Evolutionary conservation across 2,329 filamentous ascomycete species (phyloP).

Genomic region (Colletotrichum sp.): DNA sequence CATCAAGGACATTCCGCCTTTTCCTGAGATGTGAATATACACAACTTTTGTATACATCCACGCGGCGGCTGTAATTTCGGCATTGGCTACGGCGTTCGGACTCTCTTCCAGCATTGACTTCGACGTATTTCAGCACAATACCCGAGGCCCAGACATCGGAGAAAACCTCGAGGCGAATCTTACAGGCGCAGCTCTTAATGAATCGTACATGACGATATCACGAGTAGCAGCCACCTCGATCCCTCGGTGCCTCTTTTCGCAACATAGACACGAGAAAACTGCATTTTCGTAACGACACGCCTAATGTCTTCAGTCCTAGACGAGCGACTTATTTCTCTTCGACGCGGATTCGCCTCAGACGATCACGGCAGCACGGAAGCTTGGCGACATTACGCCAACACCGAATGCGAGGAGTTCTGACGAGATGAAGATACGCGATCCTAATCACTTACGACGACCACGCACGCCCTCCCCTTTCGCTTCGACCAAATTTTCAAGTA

Average conservation of each 20-base stretch:
- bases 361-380: conserved; percentile 1
- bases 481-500: conserved; percentile 38
- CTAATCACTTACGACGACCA: conserved; percentile 30
- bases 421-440: conserved; percentile 26
- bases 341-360: conserved; percentile 23
- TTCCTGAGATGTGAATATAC: conserved; percentile 27
- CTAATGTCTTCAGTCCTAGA: conserved; percentile 36
- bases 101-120: conserved; percentile 18
- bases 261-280: conserved; percentile 33
- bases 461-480: conserved; percentile 35
- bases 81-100: conserved; percentile 45
- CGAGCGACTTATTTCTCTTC: conserved; percentile 31
- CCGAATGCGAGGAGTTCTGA: neutral
- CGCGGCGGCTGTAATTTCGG: conserved; percentile 25
- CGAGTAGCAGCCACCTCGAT: conserved; percentile 7
- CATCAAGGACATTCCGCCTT: conserved; percentile 30
- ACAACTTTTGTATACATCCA: conserved; percentile 26
- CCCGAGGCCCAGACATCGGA: neutral
- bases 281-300: conserved; percentile 37
- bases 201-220: conserved; percentile 2
- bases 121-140: neutral
- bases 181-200: neutral
- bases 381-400: neutral
- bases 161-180: neutral
- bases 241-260: conserved; percentile 21